Base-by-base conservation (phyloP, 1,284 basidiomycete genomes). In the Golubevia pallescens region DNA sequence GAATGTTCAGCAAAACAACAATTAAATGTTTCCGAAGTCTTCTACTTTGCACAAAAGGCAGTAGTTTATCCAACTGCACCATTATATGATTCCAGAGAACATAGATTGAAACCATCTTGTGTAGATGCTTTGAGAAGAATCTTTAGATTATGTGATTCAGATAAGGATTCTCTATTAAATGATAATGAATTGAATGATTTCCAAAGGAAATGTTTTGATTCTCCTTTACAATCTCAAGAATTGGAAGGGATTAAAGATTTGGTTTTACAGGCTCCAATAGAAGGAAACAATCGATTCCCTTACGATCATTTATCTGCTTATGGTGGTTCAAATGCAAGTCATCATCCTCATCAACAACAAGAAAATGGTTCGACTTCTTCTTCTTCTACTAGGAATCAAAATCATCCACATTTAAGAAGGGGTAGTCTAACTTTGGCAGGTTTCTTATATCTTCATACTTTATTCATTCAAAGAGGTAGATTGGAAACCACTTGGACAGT, bases 401-500 rank as follows among this genome's bases (percentile, higher is more conserved):
- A 51, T 34, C 69, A 78, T 5, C 61, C 52, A 13, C 42, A 48
- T 57, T 69, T 60, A 77, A 85, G 55, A 86, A 87, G 73, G 92
- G 72, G 70, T 0, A 61, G 93, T n/a, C 88, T 99, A 66, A 98
- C 95, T 1, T 93, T 97, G 86, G 90, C 91, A 10, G 96, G 96
- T 1, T 98, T 98, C 87, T 87, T 98, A 57, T 96, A 94, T 81
- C 90, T 99, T 10, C 95, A 98, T 86, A 97, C 95, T 2, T 93
- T 92, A 75, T 99, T 99, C 87, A 97, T 99, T 70, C 96, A 97
- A 87, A 91, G 93, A 62, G 97, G 96, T 13, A 90, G 97, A 56
- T 89, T 97, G 72, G 96, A 99, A 86, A 99, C 97, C 24, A 98
- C 96, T 0, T 99, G 96, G 96, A 96, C 94, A 1, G 95, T 97